These are phyloP conservation scores for Populus tomentosa DNA, from an alignment of 441 rosid genomes.

Conservation along the genomic window DNA sequence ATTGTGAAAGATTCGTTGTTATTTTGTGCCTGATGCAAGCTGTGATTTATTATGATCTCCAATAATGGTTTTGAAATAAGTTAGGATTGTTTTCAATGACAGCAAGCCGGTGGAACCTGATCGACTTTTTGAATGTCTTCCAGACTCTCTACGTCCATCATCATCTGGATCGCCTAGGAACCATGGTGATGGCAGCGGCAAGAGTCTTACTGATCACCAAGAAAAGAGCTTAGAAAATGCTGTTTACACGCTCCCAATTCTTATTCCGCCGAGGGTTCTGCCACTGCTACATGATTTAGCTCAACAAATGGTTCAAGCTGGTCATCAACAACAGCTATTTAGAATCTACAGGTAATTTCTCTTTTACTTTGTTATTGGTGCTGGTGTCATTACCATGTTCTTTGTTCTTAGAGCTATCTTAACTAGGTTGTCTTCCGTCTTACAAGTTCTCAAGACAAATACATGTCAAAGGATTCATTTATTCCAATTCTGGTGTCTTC, in stretches of 20 bases:
- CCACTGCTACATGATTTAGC: constrained; percentile 86
- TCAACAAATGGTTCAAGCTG: constrained; percentile 87
- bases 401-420: not conserved
- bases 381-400: not conserved
- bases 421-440: not conserved
- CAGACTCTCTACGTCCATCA: constrained; percentile 71
- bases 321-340: constrained; percentile 89
- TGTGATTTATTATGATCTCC: not conserved
- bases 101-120: constrained; percentile 98
- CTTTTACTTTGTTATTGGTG: not conserved
- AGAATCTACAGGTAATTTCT: constrained; percentile 58
- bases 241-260: constrained; percentile 69
- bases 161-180: constrained; percentile 44
- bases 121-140: constrained; percentile 82
- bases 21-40: not conserved
- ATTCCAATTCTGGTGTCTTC: not conserved
- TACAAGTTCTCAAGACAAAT: not conserved
- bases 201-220: constrained; percentile 49
- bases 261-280: constrained; percentile 81
- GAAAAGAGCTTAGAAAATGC: constrained; percentile 51
- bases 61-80: not conserved
- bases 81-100: constrained; percentile 16
- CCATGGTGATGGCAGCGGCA: constrained; percentile 35
- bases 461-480: not conserved
- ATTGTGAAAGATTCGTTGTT: not conserved